Base-by-base conservation (phyloP, 495 filamentous ascomycete species). In the Hypoxylon subgilvum region DNA sequence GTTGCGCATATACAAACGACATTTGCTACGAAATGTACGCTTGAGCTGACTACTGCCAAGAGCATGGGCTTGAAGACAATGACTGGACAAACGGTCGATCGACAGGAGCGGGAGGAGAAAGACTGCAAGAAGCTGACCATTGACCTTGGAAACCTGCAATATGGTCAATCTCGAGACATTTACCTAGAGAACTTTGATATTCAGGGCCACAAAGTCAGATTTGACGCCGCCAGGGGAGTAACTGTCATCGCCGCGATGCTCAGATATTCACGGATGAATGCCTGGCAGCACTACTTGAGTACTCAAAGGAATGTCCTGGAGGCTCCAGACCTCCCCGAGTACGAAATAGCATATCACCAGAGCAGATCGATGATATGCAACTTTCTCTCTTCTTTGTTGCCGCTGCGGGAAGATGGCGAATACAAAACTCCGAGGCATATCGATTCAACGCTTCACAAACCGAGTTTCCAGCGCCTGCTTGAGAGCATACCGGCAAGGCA, bases 1-100 rank as follows among this genome's bases (percentile, higher is more conserved):
- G 71, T 78, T 1, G 76, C 77, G 1, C 76, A 79, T 52, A 66
- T 79, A 18, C 76, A 78, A 40, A 70, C 76, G 5, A 79, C 76
- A 2, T 77, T 67, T 34, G 76, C 74, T 7, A 74, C 54, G 22
- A 67, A 65, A 40, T 69, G 69, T 25, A 54, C 50, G 2, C 63
- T 79, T 31, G 48, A 61, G 9, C n/a, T 80, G 3, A 63, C 58
- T 0, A 74, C 72, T 18, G 68, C 76, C 0, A 42, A 57, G 14
- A 44, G 57, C 18, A 57, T 75, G 4, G 19, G 56, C 8, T 54
- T 79, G 2, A 56, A 62, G 23, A 66, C 72, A 27, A 77, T 68
- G 6, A 65, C 65, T 7, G 76, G 73, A 5, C 55, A 70, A n/a
- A 52, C 66, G 6, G 66, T 76, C 2, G 55, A 64, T 34, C 61